Evolutionary conservation across 176 grass and related monocot genomes (phyloP).

Genomic region (Areca catechu): DNA sequence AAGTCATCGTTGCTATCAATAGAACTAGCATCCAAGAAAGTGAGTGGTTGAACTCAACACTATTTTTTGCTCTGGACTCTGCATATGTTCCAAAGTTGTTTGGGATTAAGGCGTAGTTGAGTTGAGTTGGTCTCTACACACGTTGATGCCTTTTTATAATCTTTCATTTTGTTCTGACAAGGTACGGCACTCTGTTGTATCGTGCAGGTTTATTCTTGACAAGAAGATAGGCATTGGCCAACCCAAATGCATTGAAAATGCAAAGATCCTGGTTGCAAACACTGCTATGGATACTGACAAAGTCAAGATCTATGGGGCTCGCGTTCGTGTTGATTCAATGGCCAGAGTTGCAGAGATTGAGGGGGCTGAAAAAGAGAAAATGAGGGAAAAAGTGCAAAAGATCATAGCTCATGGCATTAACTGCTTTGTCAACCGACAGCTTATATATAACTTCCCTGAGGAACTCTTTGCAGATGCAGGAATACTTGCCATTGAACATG

Average conservation of each 20-base stretch:
- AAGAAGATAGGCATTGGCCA: conserved; percentile 98
- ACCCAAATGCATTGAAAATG: conserved; percentile 85
- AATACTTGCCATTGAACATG: conserved; percentile 86
- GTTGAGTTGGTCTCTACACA: too few species aligned
- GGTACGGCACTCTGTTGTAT: not conserved
- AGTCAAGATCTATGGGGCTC: conserved; percentile 94
- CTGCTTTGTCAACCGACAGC: conserved; percentile 83
- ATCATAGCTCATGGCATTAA: conserved; percentile 87
- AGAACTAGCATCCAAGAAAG: too few species aligned
- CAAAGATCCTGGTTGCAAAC: conserved; percentile 93
- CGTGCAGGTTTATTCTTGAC: conserved; percentile 88
- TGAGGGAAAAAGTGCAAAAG: conserved; percentile 93
- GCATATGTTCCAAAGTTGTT: too few species aligned
- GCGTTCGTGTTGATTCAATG: conserved; percentile 90
- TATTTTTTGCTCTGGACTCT: too few species aligned
- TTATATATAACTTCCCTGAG: conserved; percentile 96
- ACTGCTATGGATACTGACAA: conserved; percentile 99
- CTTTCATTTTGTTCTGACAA: too few species aligned
- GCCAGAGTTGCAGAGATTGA: conserved; percentile 87
- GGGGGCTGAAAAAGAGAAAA: conserved; percentile 91
- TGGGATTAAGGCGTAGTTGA: too few species aligned
- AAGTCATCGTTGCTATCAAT: too few species aligned
- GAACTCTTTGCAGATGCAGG: conserved; percentile 95
- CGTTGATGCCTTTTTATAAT: too few species aligned
- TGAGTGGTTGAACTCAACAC: too few species aligned